These are phyloP conservation scores for Primulina tabacum DNA, from an alignment of 257 asterid species.

Conservation along the genomic window DNA sequence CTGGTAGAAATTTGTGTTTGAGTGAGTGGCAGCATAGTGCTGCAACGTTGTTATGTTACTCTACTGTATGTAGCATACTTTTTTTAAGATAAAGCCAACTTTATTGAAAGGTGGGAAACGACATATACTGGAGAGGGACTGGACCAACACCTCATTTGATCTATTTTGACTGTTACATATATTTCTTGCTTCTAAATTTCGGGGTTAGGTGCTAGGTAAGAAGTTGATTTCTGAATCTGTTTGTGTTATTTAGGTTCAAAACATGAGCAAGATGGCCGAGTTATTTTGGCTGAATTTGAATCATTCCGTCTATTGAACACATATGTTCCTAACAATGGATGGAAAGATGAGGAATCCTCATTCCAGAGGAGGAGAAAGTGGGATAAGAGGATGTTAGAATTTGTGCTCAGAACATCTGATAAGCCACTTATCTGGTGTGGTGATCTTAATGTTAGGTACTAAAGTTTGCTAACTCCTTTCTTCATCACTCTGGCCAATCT, in stretches of 20 bases:
- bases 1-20: not conserved
- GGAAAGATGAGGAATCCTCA: slow-evolving; percentile 91
- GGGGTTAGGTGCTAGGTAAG: slow-evolving; percentile 15
- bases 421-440: slow-evolving; percentile 98
- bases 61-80: not conserved
- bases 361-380: slow-evolving; percentile 95
- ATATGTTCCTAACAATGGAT: slow-evolving; percentile 91
- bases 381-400: slow-evolving; percentile 90
- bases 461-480: slow-evolving; percentile 20
- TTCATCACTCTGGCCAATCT: slow-evolving; percentile 2
- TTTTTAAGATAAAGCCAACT: too few species aligned
- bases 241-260: slow-evolving; percentile 53
- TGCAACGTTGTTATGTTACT: not conserved
- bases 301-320: slow-evolving; percentile 74
- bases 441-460: slow-evolving; percentile 89
- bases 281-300: slow-evolving; percentile 81
- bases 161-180: not conserved
- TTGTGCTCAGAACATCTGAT: slow-evolving; percentile 59
- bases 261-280: slow-evolving; percentile 93
- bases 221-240: slow-evolving; percentile 11
- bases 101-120: too few species aligned
- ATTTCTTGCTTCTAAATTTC: not conserved
- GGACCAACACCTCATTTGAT: not conserved
- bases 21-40: not conserved
- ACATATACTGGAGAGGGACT: too few species aligned